phyloP scores from a whole-genome alignment of 1,284 basidiomycete species.

The Puccinia polysora region DNA sequence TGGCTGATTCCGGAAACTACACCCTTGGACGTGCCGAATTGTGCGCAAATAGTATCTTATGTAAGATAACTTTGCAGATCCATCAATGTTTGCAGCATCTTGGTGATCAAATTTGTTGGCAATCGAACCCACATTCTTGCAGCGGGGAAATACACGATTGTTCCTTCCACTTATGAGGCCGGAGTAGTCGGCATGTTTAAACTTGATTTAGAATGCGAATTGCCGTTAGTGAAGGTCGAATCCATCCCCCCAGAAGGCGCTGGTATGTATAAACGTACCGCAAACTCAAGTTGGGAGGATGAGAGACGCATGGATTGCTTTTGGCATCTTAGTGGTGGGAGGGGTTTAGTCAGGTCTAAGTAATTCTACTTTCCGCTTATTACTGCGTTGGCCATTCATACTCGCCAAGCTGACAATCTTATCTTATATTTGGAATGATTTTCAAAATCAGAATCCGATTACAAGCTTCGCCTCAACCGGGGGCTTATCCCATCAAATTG shows the following conservation, averaged over 20 bases:
- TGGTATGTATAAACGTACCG: constrained; percentile 39
- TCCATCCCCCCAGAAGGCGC: constrained; percentile 28
- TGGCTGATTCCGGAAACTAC: constrained; percentile 36
- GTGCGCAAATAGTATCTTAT: background rate
- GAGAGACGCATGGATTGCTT: background rate
- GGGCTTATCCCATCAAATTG: constrained; percentile 35
- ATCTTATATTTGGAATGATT: background rate
- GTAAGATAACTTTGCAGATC: background rate
- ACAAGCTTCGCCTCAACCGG: constrained; percentile 23
- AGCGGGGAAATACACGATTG: constrained; percentile 41
- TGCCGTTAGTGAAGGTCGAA: constrained; percentile 12
- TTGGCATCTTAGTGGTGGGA: constrained; percentile 30
- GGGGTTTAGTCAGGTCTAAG: constrained; percentile 23
- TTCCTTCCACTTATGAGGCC: constrained; percentile 32
- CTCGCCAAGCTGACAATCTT: background rate
- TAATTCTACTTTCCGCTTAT: background rate
- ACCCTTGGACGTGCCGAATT: constrained; percentile 26
- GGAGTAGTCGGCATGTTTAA: constrained; percentile 34
- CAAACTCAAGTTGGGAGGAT: constrained; percentile 25
- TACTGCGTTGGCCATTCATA: background rate
- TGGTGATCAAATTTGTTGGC: background rate
- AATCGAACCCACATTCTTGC: background rate
- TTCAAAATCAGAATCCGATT: constrained; percentile 20
- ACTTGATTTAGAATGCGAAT: constrained; percentile 29
- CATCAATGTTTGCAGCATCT: background rate